Evolutionary conservation across 495 filamentous ascomycete genomes (phyloP).

Genomic region (Aspergillus nanangensis): DNA sequence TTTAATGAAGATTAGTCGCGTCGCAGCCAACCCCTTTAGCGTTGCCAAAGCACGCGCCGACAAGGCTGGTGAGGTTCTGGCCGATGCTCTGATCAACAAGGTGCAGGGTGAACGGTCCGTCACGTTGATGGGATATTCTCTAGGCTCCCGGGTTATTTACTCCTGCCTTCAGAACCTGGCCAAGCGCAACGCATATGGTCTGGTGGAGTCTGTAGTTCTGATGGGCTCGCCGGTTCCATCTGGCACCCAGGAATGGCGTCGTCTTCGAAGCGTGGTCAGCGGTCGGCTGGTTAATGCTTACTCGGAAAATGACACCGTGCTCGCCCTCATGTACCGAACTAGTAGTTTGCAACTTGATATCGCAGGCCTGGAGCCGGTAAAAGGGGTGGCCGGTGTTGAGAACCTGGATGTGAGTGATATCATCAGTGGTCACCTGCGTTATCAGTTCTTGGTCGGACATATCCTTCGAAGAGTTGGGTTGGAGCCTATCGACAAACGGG

Average conservation of each 20-base stretch:
- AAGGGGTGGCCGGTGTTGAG: conserved; percentile 63
- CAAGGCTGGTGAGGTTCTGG: conserved; percentile 80
- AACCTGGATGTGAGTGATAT: conserved; percentile 71
- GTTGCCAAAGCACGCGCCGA: conserved; percentile 77
- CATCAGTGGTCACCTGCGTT: conserved; percentile 68
- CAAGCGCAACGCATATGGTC: conserved; percentile 73
- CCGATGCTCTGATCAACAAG: conserved; percentile 83
- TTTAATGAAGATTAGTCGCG: conserved; percentile 70
- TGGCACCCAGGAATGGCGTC: conserved; percentile 58
- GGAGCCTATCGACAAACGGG: conserved; percentile 52
- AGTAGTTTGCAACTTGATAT: conserved; percentile 73
- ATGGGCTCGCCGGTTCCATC: conserved; percentile 80
- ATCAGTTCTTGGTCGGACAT: conserved; percentile 62
- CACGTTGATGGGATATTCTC: conserved; percentile 80
- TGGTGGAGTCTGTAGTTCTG: conserved; percentile 80
- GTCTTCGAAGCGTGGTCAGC: conserved; percentile 65
- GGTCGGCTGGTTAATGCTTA: conserved; percentile 75
- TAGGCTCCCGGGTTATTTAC: conserved; percentile 89
- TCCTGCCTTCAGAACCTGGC: conserved; percentile 72
- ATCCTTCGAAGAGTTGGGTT: conserved; percentile 68
- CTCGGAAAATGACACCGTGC: conserved; percentile 70
- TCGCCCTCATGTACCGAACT: conserved; percentile 74
- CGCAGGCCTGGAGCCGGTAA: conserved; percentile 65
- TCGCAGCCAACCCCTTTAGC: conserved; percentile 89
- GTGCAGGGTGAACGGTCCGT: conserved; percentile 86